phyloP scores from a whole-genome alignment of 2,329 filamentous ascomycete species.

The Fusarium keratoplasticum region DNA sequence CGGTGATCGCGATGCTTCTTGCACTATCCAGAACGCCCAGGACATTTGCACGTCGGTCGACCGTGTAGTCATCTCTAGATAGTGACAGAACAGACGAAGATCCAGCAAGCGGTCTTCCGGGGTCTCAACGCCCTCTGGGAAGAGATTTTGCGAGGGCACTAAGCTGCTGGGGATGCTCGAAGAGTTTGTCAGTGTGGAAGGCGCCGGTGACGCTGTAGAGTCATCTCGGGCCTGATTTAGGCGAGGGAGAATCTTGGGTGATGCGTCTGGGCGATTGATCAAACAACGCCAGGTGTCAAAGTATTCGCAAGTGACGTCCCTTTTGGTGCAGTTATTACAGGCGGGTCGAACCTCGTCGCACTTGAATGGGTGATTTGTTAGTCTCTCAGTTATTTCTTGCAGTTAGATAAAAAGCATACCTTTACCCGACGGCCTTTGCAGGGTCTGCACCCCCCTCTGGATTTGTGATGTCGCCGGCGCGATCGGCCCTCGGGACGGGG shows the following conservation, averaged over 20 bases:
- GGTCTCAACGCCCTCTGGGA: background rate
- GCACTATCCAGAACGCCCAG: background rate
- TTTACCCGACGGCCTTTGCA: background rate
- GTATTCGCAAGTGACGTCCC: background rate
- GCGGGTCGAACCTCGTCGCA: background rate
- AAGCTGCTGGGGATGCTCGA: background rate
- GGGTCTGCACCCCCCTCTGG: background rate
- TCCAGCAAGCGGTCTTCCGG: background rate
- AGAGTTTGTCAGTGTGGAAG: background rate
- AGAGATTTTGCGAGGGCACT: background rate
- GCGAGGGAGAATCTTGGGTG: background rate
- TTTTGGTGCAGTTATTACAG: background rate
- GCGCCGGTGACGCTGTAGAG: background rate
- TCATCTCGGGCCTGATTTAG: background rate
- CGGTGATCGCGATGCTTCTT: background rate
- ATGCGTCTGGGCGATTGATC: too few relatives aligned
- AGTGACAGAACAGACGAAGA: background rate
- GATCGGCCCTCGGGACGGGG: background rate
- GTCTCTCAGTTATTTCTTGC: rapidly evolving
- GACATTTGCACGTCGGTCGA: background rate
- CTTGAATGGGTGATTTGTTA: background rate
- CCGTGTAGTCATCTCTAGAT: background rate
- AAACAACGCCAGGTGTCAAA: background rate
- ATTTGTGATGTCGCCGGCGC: background rate
- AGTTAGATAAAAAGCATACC: background rate